Evolutionary conservation across 1,139 yeast genomes (phyloP).

Genomic region (Yamadazyma dendronema): DNA sequence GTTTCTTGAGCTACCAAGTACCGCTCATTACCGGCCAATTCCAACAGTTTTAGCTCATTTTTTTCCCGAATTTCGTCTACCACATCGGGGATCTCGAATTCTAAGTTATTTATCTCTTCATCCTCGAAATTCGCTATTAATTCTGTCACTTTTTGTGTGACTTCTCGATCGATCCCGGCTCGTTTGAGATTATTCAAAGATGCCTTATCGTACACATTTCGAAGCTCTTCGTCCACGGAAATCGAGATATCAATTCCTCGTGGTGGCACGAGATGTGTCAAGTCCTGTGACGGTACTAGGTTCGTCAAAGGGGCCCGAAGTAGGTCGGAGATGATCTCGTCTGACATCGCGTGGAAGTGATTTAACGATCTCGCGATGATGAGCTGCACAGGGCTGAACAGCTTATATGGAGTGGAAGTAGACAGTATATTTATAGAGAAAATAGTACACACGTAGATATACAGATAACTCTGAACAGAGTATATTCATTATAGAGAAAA

Average conservation of each 20-base stretch:
- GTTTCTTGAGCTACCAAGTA: constrained; percentile 2
- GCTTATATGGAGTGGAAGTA: too few species aligned
- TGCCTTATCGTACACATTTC: constrained; percentile 16
- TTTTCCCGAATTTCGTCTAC: neutral
- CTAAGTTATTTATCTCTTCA: constrained; percentile 14
- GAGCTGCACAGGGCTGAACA: too few species aligned
- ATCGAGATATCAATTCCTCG: constrained; percentile 6
- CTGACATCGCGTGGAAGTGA: neutral
- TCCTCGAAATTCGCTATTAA: constrained; percentile 17
- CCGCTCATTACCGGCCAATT: constrained; percentile 6
- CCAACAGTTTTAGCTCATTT: neutral
- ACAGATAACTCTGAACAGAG: too few species aligned
- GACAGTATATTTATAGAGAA: too few species aligned
- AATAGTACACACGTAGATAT: too few species aligned
- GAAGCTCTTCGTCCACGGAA: constrained; percentile 6
- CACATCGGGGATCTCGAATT: constrained; percentile 12
- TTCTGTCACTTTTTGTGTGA: constrained; percentile 13
- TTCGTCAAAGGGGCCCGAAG: constrained; percentile 23
- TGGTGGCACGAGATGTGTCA: constrained; percentile 19
- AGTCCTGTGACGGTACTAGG: constrained; percentile 28
- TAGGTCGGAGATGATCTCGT: neutral
- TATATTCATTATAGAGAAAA: too few species aligned
- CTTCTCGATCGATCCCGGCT: constrained; percentile 3
- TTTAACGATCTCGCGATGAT: too few species aligned
- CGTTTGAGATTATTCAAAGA: constrained; percentile 1